Evolutionary conservation across 2,329 filamentous ascomycete genomes (phyloP).

Genomic region (Aspergillus felis): DNA sequence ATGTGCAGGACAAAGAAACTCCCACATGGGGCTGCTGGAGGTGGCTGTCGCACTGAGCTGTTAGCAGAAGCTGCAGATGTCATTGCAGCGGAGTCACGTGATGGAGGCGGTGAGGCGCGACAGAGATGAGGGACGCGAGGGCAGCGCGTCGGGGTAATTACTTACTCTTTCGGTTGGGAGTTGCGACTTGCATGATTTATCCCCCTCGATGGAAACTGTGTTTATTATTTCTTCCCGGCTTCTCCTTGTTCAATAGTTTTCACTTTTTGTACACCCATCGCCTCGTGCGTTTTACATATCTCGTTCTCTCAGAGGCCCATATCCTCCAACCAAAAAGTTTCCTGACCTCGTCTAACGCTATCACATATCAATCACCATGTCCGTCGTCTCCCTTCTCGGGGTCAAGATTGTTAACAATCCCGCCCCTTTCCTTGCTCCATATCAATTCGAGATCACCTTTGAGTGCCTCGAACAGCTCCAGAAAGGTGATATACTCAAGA

Average conservation of each 20-base stretch:
- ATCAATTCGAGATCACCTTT: slow-evolving; percentile 98
- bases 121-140: slow-evolving; percentile 23
- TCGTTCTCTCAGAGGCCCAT: background rate
- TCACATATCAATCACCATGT: slow-evolving; percentile 60
- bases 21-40: slow-evolving; percentile 2
- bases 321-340: background rate
- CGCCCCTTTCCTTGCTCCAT: slow-evolving; percentile 85
- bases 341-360: slow-evolving; percentile 6
- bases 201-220: background rate
- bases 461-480: slow-evolving; percentile 93
- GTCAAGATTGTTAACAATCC: slow-evolving; percentile 98
- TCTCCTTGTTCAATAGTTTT: background rate
- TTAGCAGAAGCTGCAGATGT: slow-evolving; percentile 22
- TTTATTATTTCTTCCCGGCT: background rate
- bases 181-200: background rate
- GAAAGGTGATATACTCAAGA: slow-evolving; percentile 61
- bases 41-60: slow-evolving; percentile 2
- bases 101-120: slow-evolving; percentile 28
- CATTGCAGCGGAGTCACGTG: slow-evolving; percentile 23
- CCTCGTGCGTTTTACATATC: background rate
- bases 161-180: slow-evolving; percentile 11
- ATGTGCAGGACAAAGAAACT: slow-evolving; percentile 7
- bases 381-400: slow-evolving; percentile 90
- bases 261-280: background rate
- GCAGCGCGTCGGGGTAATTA: slow-evolving; percentile 20